Evolutionary conservation across 2,329 filamentous ascomycete species (phyloP).

Genomic region (Furcasterigmium sp.): DNA sequence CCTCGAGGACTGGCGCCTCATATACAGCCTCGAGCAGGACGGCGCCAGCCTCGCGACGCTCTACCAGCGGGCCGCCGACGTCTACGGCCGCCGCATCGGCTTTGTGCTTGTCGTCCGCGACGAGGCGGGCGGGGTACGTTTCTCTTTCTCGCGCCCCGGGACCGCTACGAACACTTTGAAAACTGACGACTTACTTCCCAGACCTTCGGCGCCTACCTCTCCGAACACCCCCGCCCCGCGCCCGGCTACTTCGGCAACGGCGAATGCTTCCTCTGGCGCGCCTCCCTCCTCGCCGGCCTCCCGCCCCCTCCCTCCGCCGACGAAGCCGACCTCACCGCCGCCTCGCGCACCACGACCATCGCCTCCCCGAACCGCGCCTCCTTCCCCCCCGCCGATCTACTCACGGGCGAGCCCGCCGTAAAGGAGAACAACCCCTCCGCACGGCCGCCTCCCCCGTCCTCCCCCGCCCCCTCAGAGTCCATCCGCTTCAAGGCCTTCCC

Average conservation of each 20-base stretch:
- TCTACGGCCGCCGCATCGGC: slow-evolving; percentile 66
- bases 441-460: slow-evolving; percentile 18
- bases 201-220: slow-evolving; percentile 91
- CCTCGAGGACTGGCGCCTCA: slow-evolving; percentile 77
- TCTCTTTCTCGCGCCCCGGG: too few relatives aligned
- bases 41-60: slow-evolving; percentile 82
- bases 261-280: slow-evolving; percentile 75
- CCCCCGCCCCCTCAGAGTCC: slow-evolving; percentile 57
- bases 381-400: slow-evolving; percentile 16
- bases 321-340: slow-evolving; percentile 34
- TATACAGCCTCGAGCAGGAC: slow-evolving; percentile 88
- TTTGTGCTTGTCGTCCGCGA: slow-evolving; percentile 89
- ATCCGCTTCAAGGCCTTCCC: slow-evolving; percentile 97
- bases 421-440: too few relatives aligned
- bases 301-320: slow-evolving; percentile 47
- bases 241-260: slow-evolving; percentile 91
- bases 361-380: slow-evolving; percentile 17
- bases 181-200: slow-evolving; percentile 20
- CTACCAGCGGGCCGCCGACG: slow-evolving; percentile 71
- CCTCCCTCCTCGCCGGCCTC: slow-evolving; percentile 51
- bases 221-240: slow-evolving; percentile 75
- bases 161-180: too few relatives aligned
- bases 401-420: not conserved
- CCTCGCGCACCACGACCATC: slow-evolving; percentile 34
- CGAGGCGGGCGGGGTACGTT: slow-evolving; percentile 63